Evolutionary conservation across 805 yeast species (phyloP).

Genomic region (Starmerella riodocensis): DNA sequence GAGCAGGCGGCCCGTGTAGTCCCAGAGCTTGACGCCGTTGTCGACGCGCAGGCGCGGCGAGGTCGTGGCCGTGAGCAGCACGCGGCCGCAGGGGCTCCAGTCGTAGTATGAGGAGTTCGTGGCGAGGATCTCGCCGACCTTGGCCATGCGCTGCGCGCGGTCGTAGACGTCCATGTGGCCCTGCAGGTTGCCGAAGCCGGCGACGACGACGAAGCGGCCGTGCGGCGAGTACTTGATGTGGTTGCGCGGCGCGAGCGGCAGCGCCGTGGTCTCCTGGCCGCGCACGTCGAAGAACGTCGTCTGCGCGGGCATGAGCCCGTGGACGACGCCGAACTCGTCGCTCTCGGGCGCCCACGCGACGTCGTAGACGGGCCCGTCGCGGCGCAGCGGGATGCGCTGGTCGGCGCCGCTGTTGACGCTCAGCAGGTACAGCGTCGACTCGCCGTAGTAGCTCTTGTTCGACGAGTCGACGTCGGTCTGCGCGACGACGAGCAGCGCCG

Average conservation of each 20-base stretch:
- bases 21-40: constrained; percentile 89
- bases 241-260: constrained; percentile 80
- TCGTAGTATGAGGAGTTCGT: constrained; percentile 91
- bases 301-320: constrained; percentile 95
- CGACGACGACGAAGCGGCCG: constrained; percentile 78
- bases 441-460: constrained; percentile 93
- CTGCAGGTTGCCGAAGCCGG: constrained; percentile 96
- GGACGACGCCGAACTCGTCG: constrained; percentile 91
- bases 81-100: constrained; percentile 97
- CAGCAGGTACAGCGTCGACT: constrained; percentile 76
- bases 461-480: constrained; percentile 91
- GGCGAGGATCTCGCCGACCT: constrained; percentile 74
- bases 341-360: constrained; percentile 95
- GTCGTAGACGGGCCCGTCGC: constrained; percentile 96
- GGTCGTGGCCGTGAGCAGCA: constrained; percentile 86
- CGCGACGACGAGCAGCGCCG: constrained; percentile 83
- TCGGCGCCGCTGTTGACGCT: constrained; percentile 78
- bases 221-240: constrained; percentile 88
- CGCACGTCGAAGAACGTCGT: constrained; percentile 90
- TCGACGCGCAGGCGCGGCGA: constrained; percentile 95
- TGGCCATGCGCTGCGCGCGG: constrained; percentile 70
- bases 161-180: constrained; percentile 93
- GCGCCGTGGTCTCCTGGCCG: constrained; percentile 70
- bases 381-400: constrained; percentile 70
- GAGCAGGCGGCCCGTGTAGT: constrained; percentile 68